Base-by-base conservation (phyloP, 2,329 filamentous ascomycete species). In the Colletotrichum liaoningense region DNA sequence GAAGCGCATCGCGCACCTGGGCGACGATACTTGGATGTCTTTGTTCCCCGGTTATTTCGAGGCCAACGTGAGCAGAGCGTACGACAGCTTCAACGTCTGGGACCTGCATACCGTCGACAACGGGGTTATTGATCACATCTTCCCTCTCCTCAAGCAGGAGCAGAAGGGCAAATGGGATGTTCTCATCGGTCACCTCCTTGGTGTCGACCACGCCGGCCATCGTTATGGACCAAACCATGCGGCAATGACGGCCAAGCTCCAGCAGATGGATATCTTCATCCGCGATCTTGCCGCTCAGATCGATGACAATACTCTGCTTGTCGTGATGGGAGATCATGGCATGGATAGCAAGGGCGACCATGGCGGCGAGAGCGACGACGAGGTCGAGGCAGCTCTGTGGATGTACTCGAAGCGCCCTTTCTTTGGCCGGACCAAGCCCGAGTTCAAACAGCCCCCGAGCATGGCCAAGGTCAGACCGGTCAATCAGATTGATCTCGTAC, bases 301-400 rank as follows among this genome's bases (percentile, higher is more conserved):
- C 22, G 96, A 98, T 77, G 93, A 98, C 66, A 86, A 94, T 68
- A 99, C 97, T 0, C 86, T 99, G 26, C 86, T 99, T 46, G 91
- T 99, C 24, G 94, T 99, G 16, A 97, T 99, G 95, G 97, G 97
- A n/a, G 97, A 99, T 81, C 97, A 99, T 80, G 97, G 97, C 12
- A 99, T 99, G 97, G 97, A 99, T 82, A 87, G 90, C 74, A 98
- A 99, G 84, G 97, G 97, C 22, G 97, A 99, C 77, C 97, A 99
- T 80, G 97, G 97, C n/a, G 97, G 97, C 67, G 97, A 99, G 85
- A 98, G 96, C 38, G 94, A 98, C 77, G 95, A 98, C 76, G 97
- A 99, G 81, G 91, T 99, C 7, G 92, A 99, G 82, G 95, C 97
- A 69, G 95, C 97, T 2, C 83, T 99, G 59, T 99, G 97, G 96